Evolutionary conservation across 257 asterid genomes (phyloP).

Genomic region (Catharanthus roseus): DNA sequence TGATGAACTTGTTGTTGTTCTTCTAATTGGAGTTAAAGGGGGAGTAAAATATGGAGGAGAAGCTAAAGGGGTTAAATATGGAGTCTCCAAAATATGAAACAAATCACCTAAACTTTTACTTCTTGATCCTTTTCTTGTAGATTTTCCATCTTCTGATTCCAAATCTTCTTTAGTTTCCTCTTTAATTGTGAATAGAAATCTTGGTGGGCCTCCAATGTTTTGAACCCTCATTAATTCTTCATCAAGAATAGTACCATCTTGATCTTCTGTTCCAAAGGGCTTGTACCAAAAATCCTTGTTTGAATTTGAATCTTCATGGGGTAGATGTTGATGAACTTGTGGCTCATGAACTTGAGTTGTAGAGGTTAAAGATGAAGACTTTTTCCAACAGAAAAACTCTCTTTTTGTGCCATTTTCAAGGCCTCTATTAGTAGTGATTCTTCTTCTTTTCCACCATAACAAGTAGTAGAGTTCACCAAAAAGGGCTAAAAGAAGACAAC

Average conservation of each 20-base stretch:
- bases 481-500: slow-evolving; percentile 54
- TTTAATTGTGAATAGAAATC: slow-evolving; percentile 65
- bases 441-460: slow-evolving; percentile 59
- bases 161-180: slow-evolving; percentile 73
- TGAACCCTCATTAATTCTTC: slow-evolving; percentile 27
- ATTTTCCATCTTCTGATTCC: slow-evolving; percentile 61
- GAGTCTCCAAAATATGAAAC: slow-evolving; percentile 48
- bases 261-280: slow-evolving; percentile 23
- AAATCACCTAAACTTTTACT: slow-evolving; percentile 43
- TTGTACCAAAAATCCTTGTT: slow-evolving; percentile 32
- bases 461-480: slow-evolving; percentile 62
- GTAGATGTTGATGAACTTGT: slow-evolving; percentile 15
- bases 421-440: slow-evolving; percentile 18
- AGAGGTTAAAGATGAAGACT: slow-evolving; percentile 25
- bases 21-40: slow-evolving; percentile 44
- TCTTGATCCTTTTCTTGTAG: slow-evolving; percentile 34
- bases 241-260: slow-evolving; percentile 2
- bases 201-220: slow-evolving; percentile 34
- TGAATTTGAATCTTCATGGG: slow-evolving; percentile 14
- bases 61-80: slow-evolving; percentile 55
- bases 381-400: slow-evolving; percentile 32
- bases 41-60: slow-evolving; percentile 67
- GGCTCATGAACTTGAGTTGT: slow-evolving; percentile 41
- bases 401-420: slow-evolving; percentile 32
- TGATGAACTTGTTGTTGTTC: slow-evolving; percentile 35